These are phyloP conservation scores for Amanita phalloides DNA, from an alignment of 768 basidiomycete genomes.

Conservation along the genomic window DNA sequence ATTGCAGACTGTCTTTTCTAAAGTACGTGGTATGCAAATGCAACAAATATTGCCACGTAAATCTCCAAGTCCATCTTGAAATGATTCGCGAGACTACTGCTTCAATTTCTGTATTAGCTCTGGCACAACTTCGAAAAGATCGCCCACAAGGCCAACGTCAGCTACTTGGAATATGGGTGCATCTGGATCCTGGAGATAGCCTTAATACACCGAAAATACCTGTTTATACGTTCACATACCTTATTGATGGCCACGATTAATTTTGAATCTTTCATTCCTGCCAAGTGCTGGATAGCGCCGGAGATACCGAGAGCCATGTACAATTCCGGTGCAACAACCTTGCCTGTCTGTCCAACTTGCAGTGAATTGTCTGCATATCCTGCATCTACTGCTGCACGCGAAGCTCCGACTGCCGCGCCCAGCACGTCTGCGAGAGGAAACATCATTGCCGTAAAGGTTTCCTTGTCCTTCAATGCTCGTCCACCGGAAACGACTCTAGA, in stretches of 20 bases:
- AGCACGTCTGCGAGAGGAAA: conserved; percentile 90
- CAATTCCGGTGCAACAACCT: conserved; percentile 93
- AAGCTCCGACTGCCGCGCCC: conserved; percentile 96
- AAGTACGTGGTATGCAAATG: neutral
- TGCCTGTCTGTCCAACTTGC: conserved; percentile 99
- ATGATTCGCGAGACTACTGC: conserved; percentile 12
- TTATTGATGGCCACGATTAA: conserved; percentile 98
- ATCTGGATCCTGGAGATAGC: conserved; percentile 65
- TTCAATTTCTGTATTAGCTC: conserved; percentile 85
- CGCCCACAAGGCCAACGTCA: conserved; percentile 88
- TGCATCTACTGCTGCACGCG: conserved; percentile 94
- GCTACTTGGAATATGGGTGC: conserved; percentile 99
- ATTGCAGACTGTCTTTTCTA: no score
- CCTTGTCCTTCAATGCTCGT: conserved; percentile 86
- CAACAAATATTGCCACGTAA: neutral
- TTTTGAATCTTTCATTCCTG: conserved; percentile 99
- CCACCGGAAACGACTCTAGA: conserved; percentile 90
- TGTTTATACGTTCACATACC: conserved; percentile 26
- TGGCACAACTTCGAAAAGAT: conserved; percentile 87
- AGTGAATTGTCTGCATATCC: conserved; percentile 97
- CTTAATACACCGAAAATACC: conserved; percentile 1
- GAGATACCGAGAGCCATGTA: conserved; percentile 97
- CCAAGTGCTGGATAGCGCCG: conserved; percentile 97
- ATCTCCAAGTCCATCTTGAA: neutral
- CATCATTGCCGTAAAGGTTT: conserved; percentile 79